These are phyloP conservation scores for Trametes gibbosa DNA, from an alignment of 768 basidiomycete genomes.

Conservation along the genomic window DNA sequence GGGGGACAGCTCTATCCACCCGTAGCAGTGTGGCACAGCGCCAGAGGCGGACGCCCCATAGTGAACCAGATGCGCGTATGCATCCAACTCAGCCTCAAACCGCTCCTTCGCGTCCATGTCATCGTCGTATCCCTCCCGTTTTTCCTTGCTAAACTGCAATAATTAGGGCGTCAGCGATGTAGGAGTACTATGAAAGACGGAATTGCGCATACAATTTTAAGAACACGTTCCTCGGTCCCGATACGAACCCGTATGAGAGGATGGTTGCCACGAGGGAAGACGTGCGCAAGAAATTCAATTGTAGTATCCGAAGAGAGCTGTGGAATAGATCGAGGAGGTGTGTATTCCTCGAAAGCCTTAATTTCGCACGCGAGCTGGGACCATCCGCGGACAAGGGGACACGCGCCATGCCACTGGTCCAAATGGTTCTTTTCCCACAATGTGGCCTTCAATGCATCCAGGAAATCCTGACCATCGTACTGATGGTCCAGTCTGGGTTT, in stretches of 20 bases:
- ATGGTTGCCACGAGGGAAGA: not conserved
- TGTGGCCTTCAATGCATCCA: not conserved
- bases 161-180: not conserved
- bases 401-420: not conserved
- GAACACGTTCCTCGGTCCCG: not conserved
- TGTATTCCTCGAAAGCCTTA: not conserved
- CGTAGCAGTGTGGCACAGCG: slow-evolving; percentile 16
- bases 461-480: not conserved
- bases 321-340: not conserved
- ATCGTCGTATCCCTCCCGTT: not conserved
- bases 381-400: no score
- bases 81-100: slow-evolving; percentile 8
- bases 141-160: not conserved
- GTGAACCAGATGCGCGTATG: slow-evolving; percentile 17
- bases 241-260: not conserved
- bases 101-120: not conserved
- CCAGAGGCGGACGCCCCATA: slow-evolving; percentile 11
- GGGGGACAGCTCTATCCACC: slow-evolving; percentile 20
- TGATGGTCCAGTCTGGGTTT: not conserved
- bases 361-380: no score
- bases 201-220: not conserved
- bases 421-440: not conserved
- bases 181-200: not conserved
- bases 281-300: not conserved
- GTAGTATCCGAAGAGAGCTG: not conserved